phyloP scores from a whole-genome alignment of 495 filamentous ascomycete species.

The Podospora anserina region DNA sequence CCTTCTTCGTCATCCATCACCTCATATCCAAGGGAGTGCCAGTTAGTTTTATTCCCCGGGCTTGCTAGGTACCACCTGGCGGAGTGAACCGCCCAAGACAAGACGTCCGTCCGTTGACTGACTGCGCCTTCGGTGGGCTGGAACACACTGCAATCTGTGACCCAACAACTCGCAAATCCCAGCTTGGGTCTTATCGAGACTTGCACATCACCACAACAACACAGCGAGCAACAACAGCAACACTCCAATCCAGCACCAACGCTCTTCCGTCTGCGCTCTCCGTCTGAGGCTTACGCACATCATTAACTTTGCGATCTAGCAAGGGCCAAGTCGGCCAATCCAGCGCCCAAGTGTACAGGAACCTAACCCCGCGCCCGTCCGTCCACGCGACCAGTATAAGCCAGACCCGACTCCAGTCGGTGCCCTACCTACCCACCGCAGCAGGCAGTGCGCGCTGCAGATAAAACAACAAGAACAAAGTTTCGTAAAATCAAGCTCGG shows the following conservation, averaged over 20 bases:
- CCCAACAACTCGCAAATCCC: neutral
- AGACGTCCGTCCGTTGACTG: neutral
- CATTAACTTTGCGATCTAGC: slow-evolving; percentile 4
- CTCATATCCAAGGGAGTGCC: neutral
- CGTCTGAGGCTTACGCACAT: neutral
- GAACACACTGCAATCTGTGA: neutral
- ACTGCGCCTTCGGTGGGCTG: neutral
- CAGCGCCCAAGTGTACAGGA: neutral
- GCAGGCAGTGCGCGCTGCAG: neutral
- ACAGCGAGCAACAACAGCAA: neutral
- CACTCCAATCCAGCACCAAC: neutral
- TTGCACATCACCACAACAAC: neutral
- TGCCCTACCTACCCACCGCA: neutral
- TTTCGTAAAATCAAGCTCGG: neutral
- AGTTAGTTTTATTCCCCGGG: neutral
- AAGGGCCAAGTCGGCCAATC: slow-evolving; percentile 18
- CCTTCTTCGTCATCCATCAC: no score
- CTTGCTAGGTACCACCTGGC: neutral
- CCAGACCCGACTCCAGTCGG: neutral
- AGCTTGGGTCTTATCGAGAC: neutral
- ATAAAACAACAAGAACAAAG: slow-evolving; percentile 12
- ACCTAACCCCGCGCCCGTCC: slow-evolving; percentile 24
- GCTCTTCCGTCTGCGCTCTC: neutral
- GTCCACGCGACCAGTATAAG: slow-evolving; percentile 21
- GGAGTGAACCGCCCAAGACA: neutral